Conservation (phyloP, 2,329 filamentous ascomycete genomes). For the Thelonectria rubi region DNA sequence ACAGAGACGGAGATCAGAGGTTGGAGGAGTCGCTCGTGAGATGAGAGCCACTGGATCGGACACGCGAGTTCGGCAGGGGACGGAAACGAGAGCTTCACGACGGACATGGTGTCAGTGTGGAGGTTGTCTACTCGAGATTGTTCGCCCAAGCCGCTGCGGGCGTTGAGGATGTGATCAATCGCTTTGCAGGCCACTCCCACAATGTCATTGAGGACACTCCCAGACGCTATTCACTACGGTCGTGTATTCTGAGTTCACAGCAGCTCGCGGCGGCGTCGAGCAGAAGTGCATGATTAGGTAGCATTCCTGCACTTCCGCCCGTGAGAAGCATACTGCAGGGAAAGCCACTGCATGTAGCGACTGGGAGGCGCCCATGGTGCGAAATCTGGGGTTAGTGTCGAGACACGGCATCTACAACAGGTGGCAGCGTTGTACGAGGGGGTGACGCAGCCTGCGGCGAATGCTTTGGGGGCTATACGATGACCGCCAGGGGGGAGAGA, state of each 20-base stretch:
- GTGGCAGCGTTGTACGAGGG: conserved; percentile 3
- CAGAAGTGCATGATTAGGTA: conserved; percentile 9
- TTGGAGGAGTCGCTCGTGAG: not conserved
- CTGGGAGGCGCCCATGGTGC: not conserved
- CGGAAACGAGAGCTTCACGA: conserved; percentile 4
- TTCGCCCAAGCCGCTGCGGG: too few relatives aligned
- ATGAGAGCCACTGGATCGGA: conserved; percentile 1
- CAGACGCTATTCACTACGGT: too few relatives aligned
- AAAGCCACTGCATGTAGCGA: not conserved
- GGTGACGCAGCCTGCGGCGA: conserved; percentile 7
- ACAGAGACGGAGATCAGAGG: conserved; percentile 1
- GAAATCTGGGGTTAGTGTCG: not conserved
- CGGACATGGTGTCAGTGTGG: conserved; percentile 10
- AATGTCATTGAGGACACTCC: too few relatives aligned
- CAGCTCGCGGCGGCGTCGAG: not conserved
- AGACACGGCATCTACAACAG: not conserved
- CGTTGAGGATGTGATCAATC: too few relatives aligned
- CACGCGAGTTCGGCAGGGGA: conserved; percentile 5
- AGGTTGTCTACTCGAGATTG: not conserved
- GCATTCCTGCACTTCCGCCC: conserved; percentile 5
- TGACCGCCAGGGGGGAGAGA: not conserved
- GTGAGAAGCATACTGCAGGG: not conserved
- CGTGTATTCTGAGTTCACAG: not conserved
- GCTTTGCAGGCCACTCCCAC: too few relatives aligned
- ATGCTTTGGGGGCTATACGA: not conserved